Conservation (phyloP, 306 rosid genomes). For the Cicer cuneatum region DNA sequence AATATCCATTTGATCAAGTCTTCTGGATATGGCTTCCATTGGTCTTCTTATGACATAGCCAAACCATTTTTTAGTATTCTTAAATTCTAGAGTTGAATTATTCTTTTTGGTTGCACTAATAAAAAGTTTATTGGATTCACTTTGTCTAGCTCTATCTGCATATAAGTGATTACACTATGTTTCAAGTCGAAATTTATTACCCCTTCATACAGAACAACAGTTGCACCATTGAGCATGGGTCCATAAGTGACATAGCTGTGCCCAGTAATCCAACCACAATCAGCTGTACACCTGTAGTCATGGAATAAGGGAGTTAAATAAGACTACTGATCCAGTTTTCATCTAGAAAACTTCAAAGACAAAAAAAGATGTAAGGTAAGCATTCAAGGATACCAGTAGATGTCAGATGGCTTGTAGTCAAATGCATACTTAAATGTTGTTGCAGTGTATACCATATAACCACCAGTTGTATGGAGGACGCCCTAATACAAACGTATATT, state of each 20-base stretch:
- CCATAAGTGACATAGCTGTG: conserved; percentile 99
- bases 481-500: conserved; percentile 61
- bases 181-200: conserved; percentile 54
- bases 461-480: conserved; percentile 95
- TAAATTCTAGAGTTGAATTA: conserved; percentile 37
- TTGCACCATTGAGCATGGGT: conserved; percentile 92
- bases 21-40: neutral
- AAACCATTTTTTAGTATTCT: conserved; percentile 12
- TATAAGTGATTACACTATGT: conserved; percentile 36
- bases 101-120: conserved; percentile 16
- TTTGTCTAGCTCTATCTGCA: conserved; percentile 25
- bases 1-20: neutral
- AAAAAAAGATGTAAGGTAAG: conserved; percentile 31
- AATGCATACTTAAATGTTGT: conserved; percentile 97
- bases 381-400: conserved; percentile 76
- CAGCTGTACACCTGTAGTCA: conserved; percentile 91
- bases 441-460: conserved; percentile 95
- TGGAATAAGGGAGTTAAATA: conserved; percentile 32
- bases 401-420: conserved; percentile 86
- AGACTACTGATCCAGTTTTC: conserved; percentile 22
- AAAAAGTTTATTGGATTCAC: conserved; percentile 31
- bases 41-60: conserved; percentile 2
- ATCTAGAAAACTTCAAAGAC: conserved; percentile 34
- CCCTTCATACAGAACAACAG: conserved; percentile 83
- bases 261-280: conserved; percentile 99